These are phyloP conservation scores for Nepenthes mirabilis DNA, from an alignment of 148 eudicot genomes.

Conservation along the genomic window DNA sequence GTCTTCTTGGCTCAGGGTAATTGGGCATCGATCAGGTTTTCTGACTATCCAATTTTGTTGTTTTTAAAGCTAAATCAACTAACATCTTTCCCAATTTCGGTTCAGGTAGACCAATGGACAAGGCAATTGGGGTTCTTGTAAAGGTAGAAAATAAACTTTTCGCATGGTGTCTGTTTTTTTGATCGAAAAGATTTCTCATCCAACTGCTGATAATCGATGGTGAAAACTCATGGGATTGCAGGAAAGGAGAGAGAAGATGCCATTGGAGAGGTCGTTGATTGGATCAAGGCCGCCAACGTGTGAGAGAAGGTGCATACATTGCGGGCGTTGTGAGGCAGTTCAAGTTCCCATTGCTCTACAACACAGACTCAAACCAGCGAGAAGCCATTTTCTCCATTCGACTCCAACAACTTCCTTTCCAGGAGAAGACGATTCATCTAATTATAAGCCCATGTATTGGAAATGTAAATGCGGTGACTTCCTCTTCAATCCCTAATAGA, in stretches of 20 bases:
- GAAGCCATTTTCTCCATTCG: constrained; percentile 8
- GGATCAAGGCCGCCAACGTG: constrained; percentile 95
- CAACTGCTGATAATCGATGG: too few species aligned
- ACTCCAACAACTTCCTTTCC: constrained; percentile 19
- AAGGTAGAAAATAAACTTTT: not conserved
- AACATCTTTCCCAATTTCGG: not conserved
- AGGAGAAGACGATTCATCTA: constrained; percentile 50
- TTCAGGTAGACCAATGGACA: not conserved
- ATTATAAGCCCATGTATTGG: constrained; percentile 88
- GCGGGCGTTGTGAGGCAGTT: constrained; percentile 66
- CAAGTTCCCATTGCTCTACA: constrained; percentile 65
- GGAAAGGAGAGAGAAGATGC: constrained; percentile 8
- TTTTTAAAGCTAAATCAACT: too few species aligned
- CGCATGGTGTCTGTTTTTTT: not conserved
- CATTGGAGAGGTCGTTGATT: constrained; percentile 24
- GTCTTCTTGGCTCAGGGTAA: constrained; percentile 29
- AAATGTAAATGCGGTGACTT: constrained; percentile 77
- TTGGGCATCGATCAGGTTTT: not conserved
- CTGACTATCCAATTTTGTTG: too few species aligned
- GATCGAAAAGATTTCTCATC: not conserved
- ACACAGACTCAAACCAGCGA: constrained; percentile 5
- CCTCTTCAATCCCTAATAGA: constrained; percentile 51
- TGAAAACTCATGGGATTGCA: too few species aligned
- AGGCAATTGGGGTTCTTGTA: not conserved
- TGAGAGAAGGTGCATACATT: constrained; percentile 39